Evolutionary conservation across 31 red algal species (phyloP), one percentile per base, ranked within the genome.

Genomic region (Porphyra umbilicalis): DNA sequence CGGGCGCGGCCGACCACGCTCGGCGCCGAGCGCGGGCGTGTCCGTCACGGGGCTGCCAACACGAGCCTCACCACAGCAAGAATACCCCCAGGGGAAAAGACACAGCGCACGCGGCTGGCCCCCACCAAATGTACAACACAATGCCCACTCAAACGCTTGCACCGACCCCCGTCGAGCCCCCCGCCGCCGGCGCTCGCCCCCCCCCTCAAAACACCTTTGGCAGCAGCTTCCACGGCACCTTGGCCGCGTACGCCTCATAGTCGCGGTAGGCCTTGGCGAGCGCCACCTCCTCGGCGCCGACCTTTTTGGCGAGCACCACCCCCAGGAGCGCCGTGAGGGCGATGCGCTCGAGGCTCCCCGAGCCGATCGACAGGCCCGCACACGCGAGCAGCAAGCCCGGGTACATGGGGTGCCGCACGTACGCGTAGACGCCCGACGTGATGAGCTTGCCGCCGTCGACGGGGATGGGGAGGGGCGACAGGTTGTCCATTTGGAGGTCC

Each of bases 401-500:
- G 81, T 99, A 99, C 82, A 99, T 90, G 1, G 97, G 97, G 79
- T 99, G 97, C 77, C 97, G 87, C 75, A 99, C 94, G 39, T 90
- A 85, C 79, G 84, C 92, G 85, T 99, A 99, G 32, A 94, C 33
- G 9, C 97, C 97, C 32, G 83, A 81, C 20, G 89, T 92, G 40
- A 80, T 89, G 35, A 99, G 81, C 75, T 83, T 75, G 40, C 84
- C 92, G 31, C 44, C 44, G 30, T 89, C 85, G 31, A 94, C 92
- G 33, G 97, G 97, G 13, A 86, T 31, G 0, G 77, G 25, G 6
- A 36, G 38, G 13, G 77, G 77, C 9, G 77, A n/a, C 2, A 79
- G 15, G 36, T 79, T 36, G 35, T 39, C 38, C 77, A 38, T 79
- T 6, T 18, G 25, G 20, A 79, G 25, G 38, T 79, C 77, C 57